phyloP scores from a whole-genome alignment of 192 early-diverging fungal genomes.

The Coemansia sp. region DNA sequence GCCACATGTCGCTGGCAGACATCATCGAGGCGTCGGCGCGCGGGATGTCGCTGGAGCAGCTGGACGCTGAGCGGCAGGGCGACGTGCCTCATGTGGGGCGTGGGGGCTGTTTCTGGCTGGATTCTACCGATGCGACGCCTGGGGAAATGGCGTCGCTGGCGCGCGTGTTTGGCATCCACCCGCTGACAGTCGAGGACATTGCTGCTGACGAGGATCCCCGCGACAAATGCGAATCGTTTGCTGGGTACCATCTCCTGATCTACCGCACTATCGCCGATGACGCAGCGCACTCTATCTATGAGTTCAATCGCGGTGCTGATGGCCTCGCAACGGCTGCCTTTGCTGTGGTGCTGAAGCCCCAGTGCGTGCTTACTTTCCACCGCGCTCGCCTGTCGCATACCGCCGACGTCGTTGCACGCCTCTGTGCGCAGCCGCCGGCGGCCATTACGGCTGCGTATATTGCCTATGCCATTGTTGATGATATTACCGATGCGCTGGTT shows the following conservation, averaged over 20 bases:
- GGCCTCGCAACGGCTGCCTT: conserved; percentile 65
- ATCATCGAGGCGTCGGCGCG: conserved; percentile 43
- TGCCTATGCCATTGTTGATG: conserved; percentile 92
- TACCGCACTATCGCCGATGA: conserved; percentile 76
- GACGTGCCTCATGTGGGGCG: neutral
- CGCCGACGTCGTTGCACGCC: conserved; percentile 53
- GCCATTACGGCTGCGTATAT: conserved; percentile 36
- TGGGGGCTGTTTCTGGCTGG: conserved; percentile 72
- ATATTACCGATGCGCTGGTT: conserved; percentile 89
- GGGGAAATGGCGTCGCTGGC: conserved; percentile 65
- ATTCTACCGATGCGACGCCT: conserved; percentile 63
- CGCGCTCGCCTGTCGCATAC: conserved; percentile 60
- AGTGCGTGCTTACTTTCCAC: conserved; percentile 41
- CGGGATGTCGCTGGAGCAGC: conserved; percentile 29
- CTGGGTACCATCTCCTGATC: conserved; percentile 85
- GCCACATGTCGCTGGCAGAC: conserved; percentile 39
- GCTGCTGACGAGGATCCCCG: conserved; percentile 78
- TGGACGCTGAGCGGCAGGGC: conserved; percentile 17
- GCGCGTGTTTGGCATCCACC: conserved; percentile 73
- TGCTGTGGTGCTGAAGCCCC: conserved; percentile 41
- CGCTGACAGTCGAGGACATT: conserved; percentile 90
- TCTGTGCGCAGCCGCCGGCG: conserved; percentile 20
- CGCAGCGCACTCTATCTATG: conserved; percentile 44
- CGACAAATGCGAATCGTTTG: conserved; percentile 90
- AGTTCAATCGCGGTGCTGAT: conserved; percentile 58